Evolutionary conservation across 2,329 filamentous ascomycete genomes (phyloP), one percentile per base, ranked within the genome.

Genomic region (Ceratocystis ficicola): DNA sequence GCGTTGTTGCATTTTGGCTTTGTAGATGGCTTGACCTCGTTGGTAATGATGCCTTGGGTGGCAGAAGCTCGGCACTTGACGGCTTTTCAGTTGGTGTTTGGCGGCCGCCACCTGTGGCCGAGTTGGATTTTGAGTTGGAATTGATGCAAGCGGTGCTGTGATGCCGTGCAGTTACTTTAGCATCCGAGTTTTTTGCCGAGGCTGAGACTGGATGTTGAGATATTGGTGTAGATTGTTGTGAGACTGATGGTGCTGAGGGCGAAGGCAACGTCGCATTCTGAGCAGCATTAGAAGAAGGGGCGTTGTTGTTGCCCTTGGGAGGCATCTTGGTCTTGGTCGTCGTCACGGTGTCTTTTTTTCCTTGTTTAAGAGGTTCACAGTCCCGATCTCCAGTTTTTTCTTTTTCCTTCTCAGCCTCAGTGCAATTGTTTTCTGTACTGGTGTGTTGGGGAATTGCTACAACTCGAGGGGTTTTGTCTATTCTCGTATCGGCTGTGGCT

Each of bases 51-150:
- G 50, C 41, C 48, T 63, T 67, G 52, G 68, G 71, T 28, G 70
- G 71, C 44, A 69, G 65, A 70, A 70, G 67, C 63, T 76, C 74
- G 30, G 71, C 66, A 68, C 79, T 77, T 70, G 80, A 79, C 62
- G 76, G 72, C 44, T 67, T 67, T 64, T 64, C 55, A 44, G 60
- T 67, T 6, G 62, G 62, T 17, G 65, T 64, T 62, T 62, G 59
- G 17, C 50, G 62, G 36, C 60, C 28, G 8, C 30, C 65, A 30
- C 65, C 57, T 15, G 44, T 46, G 44, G 6, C 28, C 8, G 44
- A 5, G 46, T 28, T 63, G 12, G 15, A 46, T 46, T 32, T 63
- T 22, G 61, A 50, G 65, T 7, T 57, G 36, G 36, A 12, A 41
- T 41, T 41, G 12, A 41, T 41, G 62, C n/a, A 30, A 44, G 25